phyloP scores from a whole-genome alignment of 2,329 filamentous ascomycete species.

The Fusarium metavorans region DNA sequence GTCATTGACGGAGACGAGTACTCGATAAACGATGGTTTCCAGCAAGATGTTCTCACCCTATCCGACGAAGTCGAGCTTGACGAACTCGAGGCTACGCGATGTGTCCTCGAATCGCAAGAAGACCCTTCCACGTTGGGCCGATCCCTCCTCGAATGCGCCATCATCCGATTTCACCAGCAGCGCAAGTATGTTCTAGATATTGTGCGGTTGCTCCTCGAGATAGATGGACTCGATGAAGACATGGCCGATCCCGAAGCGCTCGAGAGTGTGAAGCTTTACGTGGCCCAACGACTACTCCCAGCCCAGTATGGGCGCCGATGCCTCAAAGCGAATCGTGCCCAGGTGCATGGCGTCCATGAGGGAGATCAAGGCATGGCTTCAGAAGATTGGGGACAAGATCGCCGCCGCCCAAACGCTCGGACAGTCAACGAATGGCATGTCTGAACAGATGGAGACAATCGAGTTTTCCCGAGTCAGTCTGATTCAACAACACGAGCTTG shows the following conservation, averaged over 20 bases:
- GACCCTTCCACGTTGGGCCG: constrained; percentile 78
- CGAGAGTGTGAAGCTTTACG: constrained; percentile 51
- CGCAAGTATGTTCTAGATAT: constrained; percentile 87
- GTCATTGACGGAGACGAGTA: constrained; percentile 80
- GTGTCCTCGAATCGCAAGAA: constrained; percentile 79
- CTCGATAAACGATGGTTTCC: constrained; percentile 86
- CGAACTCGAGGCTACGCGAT: constrained; percentile 83
- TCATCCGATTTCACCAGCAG: constrained; percentile 90
- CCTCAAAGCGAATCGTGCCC: constrained; percentile 73
- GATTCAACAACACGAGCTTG: constrained; percentile 87
- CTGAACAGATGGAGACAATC: constrained; percentile 80
- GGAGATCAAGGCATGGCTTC: constrained; percentile 81
- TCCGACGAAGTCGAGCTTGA: constrained; percentile 92
- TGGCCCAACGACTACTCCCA: constrained; percentile 51
- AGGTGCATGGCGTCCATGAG: constrained; percentile 83
- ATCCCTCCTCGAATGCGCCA: constrained; percentile 79
- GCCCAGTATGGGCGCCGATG: constrained; percentile 47
- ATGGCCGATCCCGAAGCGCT: constrained; percentile 54
- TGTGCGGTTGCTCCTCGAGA: constrained; percentile 81
- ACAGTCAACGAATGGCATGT: constrained; percentile 62
- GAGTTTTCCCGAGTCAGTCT: constrained; percentile 85
- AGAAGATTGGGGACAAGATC: constrained; percentile 79
- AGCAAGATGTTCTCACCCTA: constrained; percentile 82
- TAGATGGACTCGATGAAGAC: constrained; percentile 68
- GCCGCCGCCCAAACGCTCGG: constrained; percentile 82